Conservation (phyloP, 495 filamentous ascomycete genomes). For the Podospora sp. region DNA sequence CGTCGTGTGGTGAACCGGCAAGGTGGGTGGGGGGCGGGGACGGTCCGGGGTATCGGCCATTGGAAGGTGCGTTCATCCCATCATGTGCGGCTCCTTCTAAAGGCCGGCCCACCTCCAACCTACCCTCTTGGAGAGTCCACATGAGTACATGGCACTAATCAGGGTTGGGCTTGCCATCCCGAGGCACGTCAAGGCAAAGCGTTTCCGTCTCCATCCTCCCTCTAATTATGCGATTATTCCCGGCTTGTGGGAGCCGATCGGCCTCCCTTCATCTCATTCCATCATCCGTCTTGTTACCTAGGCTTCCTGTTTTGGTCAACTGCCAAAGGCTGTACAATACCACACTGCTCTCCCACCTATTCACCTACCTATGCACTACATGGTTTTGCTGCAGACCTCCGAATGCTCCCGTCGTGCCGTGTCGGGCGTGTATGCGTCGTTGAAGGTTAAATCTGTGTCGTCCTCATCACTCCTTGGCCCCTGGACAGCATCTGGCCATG, state of each 20-base stretch:
- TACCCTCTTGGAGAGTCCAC: not conserved
- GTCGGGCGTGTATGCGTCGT: not conserved
- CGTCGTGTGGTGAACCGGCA: not conserved
- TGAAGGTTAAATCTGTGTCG: not conserved
- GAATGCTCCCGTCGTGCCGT: not conserved
- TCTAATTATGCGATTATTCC: not conserved
- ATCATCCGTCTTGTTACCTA: not conserved
- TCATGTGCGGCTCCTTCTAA: not conserved
- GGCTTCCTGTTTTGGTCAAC: not conserved
- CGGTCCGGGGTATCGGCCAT: not conserved
- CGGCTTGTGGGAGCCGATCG: not conserved
- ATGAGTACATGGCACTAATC: not conserved
- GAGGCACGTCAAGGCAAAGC: constrained; percentile 5
- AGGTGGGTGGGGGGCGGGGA: not conserved
- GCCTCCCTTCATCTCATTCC: not conserved
- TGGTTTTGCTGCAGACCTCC: not conserved
- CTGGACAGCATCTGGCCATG: not conserved
- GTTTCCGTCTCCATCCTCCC: not conserved
- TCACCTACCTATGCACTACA: not conserved
- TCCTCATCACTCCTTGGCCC: not conserved
- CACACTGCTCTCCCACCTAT: not conserved
- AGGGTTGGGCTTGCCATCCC: not conserved
- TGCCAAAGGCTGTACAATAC: not conserved
- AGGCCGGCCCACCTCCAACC: not conserved
- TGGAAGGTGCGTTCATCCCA: not conserved